These are phyloP conservation scores for Chrysoporthe puriensis DNA, from an alignment of 2,329 filamentous ascomycete species.

Conservation along the genomic window DNA sequence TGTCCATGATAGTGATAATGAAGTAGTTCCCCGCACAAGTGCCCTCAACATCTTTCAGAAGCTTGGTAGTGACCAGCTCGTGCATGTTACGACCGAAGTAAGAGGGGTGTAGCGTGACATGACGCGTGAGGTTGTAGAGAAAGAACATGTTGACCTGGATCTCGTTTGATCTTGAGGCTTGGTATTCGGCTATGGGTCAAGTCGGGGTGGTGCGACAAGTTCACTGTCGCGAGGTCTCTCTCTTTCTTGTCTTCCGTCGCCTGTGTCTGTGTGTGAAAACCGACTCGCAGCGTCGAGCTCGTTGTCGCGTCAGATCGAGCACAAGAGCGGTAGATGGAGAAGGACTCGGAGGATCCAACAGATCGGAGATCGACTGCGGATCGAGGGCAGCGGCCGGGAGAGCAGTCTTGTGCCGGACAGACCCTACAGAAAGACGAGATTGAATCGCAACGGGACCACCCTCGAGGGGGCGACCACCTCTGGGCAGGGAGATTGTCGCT, in stretches of 20 bases:
- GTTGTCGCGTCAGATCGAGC: conserved; percentile 5
- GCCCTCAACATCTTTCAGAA: conserved; percentile 92
- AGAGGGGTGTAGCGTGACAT: conserved; percentile 92
- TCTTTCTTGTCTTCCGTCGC: conserved; percentile 1
- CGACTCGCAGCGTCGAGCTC: not conserved
- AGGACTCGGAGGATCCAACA: not conserved
- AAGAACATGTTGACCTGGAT: conserved; percentile 79
- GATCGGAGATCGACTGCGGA: not conserved
- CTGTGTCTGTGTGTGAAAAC: not conserved
- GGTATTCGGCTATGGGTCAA: not conserved
- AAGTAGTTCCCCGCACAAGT: conserved; percentile 95
- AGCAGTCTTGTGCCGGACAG: conserved; percentile 17
- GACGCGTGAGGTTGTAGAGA: conserved; percentile 93
- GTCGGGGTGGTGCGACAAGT: conserved; percentile 6
- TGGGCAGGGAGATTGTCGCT: conserved; percentile 12
- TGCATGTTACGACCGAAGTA: conserved; percentile 96
- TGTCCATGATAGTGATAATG: conserved; percentile 97
- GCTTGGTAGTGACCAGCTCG: conserved; percentile 84
- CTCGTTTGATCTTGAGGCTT: not conserved
- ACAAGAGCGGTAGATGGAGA: not conserved
- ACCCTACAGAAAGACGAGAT: not conserved
- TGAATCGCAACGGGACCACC: conserved; percentile 10
- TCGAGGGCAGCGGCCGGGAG: not conserved
- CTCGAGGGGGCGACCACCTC: conserved; percentile 8
- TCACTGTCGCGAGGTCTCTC: not conserved